Evolutionary conservation across 345 rosid species (phyloP), one percentile per base, ranked within the genome.

Genomic region (Arabidopsis arenosa): DNA sequence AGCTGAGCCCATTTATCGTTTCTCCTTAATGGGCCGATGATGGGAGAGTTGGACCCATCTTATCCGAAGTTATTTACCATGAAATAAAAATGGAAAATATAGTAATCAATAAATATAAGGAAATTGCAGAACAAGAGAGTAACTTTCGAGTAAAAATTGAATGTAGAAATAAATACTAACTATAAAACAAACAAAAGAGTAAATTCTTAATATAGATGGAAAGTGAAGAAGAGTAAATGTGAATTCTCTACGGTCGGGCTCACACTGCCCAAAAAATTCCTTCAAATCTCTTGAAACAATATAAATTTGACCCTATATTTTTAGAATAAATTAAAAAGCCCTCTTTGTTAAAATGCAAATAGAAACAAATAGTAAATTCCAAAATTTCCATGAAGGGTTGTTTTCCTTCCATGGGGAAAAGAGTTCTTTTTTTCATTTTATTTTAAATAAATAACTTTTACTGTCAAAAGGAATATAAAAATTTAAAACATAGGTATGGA

Each of bases 251-350:
- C 7, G 35, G 43, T 63, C 37, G 54, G 41, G 10, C 53, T 57
- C 80, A 77, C 80, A 77, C 76, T 77, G 80, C 80, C 80, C 80
- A 77, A 77, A 71, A 77, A 77, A 71, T 77, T 71, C 80, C 67
- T 71, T 48, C 55, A 63, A 70, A 77, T 67, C 68, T 77, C 67
- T 71, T 39, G 1, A 10, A 74, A 54, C 64, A 18, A 17, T 55
- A 15, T 65, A 47, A 64, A 77, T 64, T 56, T 77, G 76, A 77
- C 65, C 49, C 39, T 33, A 54, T 30, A 39, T 15, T 49, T 44
- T 18, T 40, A 51, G 68, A 47, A 54, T 60, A 41, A 43, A 69
- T 68, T 14, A 9, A 55, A 69, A 40, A 3, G 37, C 30, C 33
- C 47, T 62, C 26, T 0, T 63, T 36, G 15, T 63, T 63, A 43